Base-by-base conservation (phyloP, 164 flowering plant species). In the Tetrastigma voinierianum region DNA sequence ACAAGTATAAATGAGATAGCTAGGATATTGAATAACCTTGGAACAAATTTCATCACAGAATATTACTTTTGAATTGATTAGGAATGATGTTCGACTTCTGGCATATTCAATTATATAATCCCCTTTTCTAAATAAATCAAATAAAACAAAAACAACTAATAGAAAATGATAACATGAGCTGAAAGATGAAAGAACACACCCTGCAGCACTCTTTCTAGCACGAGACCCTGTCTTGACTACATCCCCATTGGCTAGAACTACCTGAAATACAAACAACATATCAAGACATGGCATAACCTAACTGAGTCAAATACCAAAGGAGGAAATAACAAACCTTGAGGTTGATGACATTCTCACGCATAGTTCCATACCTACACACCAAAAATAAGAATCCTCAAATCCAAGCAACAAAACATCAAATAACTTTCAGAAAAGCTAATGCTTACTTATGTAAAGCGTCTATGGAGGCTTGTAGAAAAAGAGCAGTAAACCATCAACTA, bases 151-250 rank as follows among this genome's bases (percentile, higher is more conserved):
- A 58, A 57, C 58, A 48, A 13, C 23, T 24, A 59, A 19, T 0
- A 51, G 46, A 2, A 44, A 40, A 53, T 4, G 12, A 3, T 11
- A 5, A 23, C 18, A 43, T 12, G 17, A 55, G 16, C 1, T 4
- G 32, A n/a, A 62, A 25, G 24, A 24, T n/a, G 8, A 55, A 52
- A 46, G 49, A 60, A 79, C 90, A 49, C 11, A 92, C 99, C 99
- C 99, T 2, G 99, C 99, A 76, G 99, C 88, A 81, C 99, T 95
- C 78, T 95, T 95, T 63, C 98, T 76, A 62, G 99, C 97, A 78
- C 98, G 96, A 55, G 96, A 87, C 74, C 87, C 98, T 51, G 99
- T 95, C 89, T 88, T 92, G 56, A 92, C 91, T 68, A 95, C 68
- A 60, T 92, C 97, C 56, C 99, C 99, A 82, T 87, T 80, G 61